Evolutionary conservation across 2,329 filamentous ascomycete genomes (phyloP).

Genomic region (Boeremia exigua): DNA sequence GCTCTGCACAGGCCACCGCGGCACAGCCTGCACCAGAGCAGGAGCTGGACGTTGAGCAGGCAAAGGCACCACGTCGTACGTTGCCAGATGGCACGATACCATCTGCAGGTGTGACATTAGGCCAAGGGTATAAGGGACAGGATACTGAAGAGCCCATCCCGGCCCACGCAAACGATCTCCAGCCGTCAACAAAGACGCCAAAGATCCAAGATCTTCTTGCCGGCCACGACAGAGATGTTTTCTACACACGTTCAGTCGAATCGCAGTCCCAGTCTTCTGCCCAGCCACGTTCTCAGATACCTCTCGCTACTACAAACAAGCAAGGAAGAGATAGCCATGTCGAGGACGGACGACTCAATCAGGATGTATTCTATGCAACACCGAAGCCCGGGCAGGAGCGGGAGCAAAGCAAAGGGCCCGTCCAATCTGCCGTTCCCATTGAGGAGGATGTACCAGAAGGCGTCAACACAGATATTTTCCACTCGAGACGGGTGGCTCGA

Average conservation of each 20-base stretch:
- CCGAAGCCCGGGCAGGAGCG: constrained; percentile 32
- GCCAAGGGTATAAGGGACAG: constrained; percentile 36
- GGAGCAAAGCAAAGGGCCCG: constrained; percentile 26
- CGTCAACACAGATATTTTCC: constrained; percentile 67
- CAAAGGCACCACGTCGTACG: constrained; percentile 51
- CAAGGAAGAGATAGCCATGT: constrained; percentile 54
- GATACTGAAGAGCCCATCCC: constrained; percentile 61
- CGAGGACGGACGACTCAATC: constrained; percentile 56
- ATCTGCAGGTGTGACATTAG: constrained; percentile 41
- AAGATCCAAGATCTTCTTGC: constrained; percentile 36
- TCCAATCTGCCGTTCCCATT: constrained; percentile 37
- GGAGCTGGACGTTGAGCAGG: constrained; percentile 55
- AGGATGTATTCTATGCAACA: constrained; percentile 60
- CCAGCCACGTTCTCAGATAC: constrained; percentile 62
- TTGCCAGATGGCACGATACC: constrained; percentile 61
- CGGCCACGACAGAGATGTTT: constrained; percentile 61
- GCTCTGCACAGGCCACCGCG: constrained; percentile 50
- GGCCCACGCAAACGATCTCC: constrained; percentile 54
- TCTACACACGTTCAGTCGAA: constrained; percentile 59
- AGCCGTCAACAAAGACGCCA: constrained; percentile 35
- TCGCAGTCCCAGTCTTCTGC: constrained; percentile 58
- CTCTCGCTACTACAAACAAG: constrained; percentile 55
- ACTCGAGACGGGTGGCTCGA: constrained; percentile 63
- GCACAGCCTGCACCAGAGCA: constrained; percentile 45
- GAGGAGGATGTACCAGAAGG: constrained; percentile 61